Conservation (phyloP, 2,329 filamentous ascomycete genomes). For the Juglanconis sp. region DNA sequence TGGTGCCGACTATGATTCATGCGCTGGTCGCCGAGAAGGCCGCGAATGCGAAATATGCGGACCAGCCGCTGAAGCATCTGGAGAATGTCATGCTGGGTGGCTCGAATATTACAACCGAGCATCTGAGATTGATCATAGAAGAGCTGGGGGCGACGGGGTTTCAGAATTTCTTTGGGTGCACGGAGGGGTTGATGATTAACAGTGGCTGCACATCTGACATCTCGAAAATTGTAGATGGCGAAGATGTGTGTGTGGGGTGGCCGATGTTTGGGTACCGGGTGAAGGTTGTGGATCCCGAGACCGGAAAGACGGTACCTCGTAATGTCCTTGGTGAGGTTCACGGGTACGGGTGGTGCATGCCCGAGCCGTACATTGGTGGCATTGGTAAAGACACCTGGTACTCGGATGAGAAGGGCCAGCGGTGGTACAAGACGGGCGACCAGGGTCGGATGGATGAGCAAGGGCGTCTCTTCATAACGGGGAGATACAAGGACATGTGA, state of each 20-base stretch:
- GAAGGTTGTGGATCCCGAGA: conserved; percentile 5
- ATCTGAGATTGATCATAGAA: not conserved
- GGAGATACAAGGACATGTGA: conserved; percentile 9
- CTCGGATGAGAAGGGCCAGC: not conserved
- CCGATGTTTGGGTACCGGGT: not conserved
- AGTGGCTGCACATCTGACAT: not conserved
- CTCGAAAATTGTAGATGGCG: conserved; percentile 1
- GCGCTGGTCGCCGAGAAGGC: not conserved
- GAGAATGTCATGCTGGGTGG: conserved; percentile 3
- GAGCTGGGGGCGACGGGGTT: conserved; percentile 1
- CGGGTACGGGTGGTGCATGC: conserved; percentile 1
- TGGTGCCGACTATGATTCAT: conserved; percentile 10
- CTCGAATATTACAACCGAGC: not conserved
- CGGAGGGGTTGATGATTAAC: not conserved
- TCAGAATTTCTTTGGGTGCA: conserved; percentile 7
- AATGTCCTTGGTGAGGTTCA: conserved; percentile 2
- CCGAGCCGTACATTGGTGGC: conserved; percentile 7
- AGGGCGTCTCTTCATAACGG: conserved; percentile 2
- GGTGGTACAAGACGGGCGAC: conserved; percentile 12
- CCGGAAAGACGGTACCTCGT: conserved; percentile 2
- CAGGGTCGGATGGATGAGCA: conserved; percentile 1
- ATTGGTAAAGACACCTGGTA: conserved; percentile 12
- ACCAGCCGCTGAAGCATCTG: not conserved
- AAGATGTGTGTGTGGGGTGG: conserved; percentile 3
- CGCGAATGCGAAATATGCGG: not conserved